Evolutionary conservation across 1,139 yeast genomes (phyloP).

Genomic region (Taphrina confusa): DNA sequence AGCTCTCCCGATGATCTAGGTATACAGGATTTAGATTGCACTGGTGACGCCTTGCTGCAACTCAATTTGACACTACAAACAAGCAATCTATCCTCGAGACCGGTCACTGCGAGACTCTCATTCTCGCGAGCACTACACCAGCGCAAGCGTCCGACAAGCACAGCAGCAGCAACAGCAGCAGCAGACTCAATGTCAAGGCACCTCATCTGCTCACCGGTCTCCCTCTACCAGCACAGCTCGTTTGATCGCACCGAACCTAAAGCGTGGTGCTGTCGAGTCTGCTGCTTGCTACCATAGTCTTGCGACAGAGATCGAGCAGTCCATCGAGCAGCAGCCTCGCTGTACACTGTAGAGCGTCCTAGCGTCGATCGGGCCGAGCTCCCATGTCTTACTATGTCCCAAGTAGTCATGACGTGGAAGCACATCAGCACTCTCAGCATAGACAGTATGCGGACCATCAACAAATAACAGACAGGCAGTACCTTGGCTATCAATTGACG

Average conservation of each 20-base stretch:
- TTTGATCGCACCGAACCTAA: no score
- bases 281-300: no score
- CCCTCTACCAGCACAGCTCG: no score
- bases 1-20: no score
- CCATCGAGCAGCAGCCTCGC: no score
- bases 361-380: no score
- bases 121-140: not conserved
- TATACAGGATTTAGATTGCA: conserved; percentile 7
- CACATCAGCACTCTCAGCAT: not conserved
- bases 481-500: conserved; percentile 2
- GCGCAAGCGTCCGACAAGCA: not conserved
- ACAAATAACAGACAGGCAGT: not conserved
- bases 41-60: not conserved
- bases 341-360: no score
- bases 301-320: no score
- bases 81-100: conserved; percentile 10
- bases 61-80: conserved; percentile 10
- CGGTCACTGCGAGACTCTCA: not conserved
- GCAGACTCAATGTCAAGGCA: not conserved
- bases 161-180: conserved; percentile 4
- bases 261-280: no score
- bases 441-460: not conserved
- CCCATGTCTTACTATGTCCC: conserved; percentile 6
- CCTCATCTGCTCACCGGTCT: not conserved
- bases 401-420: not conserved